A percentile compares a stretch with the other conserved stretches of the same genome.
Evolutionary conservation across 2,329 filamentous ascomycete species (phyloP).

Genomic region (Aquanectria penicillioides): DNA sequence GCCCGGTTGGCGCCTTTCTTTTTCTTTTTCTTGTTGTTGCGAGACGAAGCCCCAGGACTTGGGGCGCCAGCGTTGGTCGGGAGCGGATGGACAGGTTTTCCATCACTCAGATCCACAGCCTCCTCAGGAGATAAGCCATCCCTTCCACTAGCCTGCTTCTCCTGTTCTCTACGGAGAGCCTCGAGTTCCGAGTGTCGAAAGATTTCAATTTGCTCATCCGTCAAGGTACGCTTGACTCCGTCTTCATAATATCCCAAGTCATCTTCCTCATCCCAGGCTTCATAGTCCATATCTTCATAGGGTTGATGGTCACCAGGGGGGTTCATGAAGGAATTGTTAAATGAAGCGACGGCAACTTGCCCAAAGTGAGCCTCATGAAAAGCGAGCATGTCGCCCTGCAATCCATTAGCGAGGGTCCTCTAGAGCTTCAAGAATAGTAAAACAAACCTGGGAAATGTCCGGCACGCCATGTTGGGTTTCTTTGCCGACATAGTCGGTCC

Average conservation of each 20-base stretch:
- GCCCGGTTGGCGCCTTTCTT: conserved; percentile 52
- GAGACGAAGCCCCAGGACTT: conserved; percentile 21
- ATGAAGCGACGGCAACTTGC: conserved; percentile 54
- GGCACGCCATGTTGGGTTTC: conserved; percentile 29
- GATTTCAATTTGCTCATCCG: conserved; percentile 89
- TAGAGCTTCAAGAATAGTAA: neutral
- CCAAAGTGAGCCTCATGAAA: conserved; percentile 73
- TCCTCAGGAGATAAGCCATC: conserved; percentile 27
- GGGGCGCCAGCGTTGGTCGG: conserved; percentile 5
- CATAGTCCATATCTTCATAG: conserved; percentile 43
- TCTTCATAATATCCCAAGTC: conserved; percentile 86
- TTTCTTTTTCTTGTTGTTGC: conserved; percentile 44
- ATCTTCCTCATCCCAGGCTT: conserved; percentile 66
- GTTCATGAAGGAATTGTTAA: conserved; percentile 56
- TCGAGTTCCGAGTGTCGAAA: conserved; percentile 92
- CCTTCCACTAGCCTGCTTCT: conserved; percentile 40
- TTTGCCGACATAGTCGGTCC: conserved; percentile 25
- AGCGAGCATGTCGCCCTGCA: conserved; percentile 66
- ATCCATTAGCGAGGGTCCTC: conserved; percentile 32
- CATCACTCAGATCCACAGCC: conserved; percentile 22
- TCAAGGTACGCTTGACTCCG: conserved; percentile 87
- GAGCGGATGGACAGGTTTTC: conserved; percentile 20
- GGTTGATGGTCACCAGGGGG: conserved; percentile 40
- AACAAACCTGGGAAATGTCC: conserved; percentile 41
- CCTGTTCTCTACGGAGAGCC: conserved; percentile 67